Evolutionary conservation across 2,329 filamentous ascomycete genomes (phyloP).

Genomic region (Epichloe typhina): DNA sequence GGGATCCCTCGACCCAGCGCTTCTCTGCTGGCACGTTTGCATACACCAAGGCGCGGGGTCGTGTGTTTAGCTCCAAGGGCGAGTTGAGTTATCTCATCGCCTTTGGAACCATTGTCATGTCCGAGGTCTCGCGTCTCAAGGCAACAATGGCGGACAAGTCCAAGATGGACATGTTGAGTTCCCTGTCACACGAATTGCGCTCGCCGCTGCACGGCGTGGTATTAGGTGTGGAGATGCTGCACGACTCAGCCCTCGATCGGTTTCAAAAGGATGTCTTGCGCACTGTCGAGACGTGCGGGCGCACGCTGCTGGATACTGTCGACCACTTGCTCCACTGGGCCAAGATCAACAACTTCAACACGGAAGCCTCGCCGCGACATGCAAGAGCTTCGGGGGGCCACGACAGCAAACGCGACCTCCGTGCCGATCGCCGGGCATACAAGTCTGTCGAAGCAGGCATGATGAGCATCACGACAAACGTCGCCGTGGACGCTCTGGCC

Average conservation of each 20-base stretch:
- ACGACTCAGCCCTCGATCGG: conserved; percentile 34
- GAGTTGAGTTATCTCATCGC: conserved; percentile 38
- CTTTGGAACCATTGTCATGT: conserved; percentile 42
- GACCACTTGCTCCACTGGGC: conserved; percentile 41
- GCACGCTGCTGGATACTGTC: conserved; percentile 40
- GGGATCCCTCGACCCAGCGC: conserved; percentile 29
- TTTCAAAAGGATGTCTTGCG: conserved; percentile 33
- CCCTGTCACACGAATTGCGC: conserved; percentile 47
- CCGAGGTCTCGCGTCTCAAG: conserved; percentile 37
- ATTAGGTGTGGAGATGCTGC: conserved; percentile 37
- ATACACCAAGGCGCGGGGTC: conserved; percentile 30
- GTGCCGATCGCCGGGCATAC: background rate
- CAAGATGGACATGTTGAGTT: conserved; percentile 45
- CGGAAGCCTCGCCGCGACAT: conserved; percentile 3
- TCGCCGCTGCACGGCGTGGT: conserved; percentile 49
- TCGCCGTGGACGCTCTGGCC: conserved; percentile 25
- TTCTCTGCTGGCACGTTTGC: conserved; percentile 37
- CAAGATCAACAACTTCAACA: conserved; percentile 33
- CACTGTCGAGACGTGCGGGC: conserved; percentile 36
- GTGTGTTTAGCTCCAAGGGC: conserved; percentile 29
- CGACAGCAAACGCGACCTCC: background rate
- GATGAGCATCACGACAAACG: conserved; percentile 10
- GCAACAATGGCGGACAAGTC: conserved; percentile 27
- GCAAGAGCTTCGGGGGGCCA: background rate
- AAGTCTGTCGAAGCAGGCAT: conserved; percentile 5